Percentiles rank a stretch among this genome's conserved stretches.
Conservation (phyloP, 345 rosid species). For the Lenwebbia sp. region DNA sequence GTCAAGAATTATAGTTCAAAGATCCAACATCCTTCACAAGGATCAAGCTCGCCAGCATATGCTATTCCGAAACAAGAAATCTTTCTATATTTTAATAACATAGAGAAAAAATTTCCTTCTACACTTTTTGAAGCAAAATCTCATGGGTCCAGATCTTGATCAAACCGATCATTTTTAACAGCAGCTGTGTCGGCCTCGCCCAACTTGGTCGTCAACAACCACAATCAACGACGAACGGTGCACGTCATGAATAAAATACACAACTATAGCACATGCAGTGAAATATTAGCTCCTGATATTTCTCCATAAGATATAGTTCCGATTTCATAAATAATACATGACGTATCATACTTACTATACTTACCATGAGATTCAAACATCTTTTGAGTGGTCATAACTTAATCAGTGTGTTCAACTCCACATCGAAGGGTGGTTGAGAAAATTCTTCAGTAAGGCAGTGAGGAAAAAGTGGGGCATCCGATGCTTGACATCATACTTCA, state of each 20-base stretch:
- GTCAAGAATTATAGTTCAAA: background rate
- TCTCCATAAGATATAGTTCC: background rate
- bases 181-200: background rate
- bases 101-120: background rate
- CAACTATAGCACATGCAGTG: background rate
- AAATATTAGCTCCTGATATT: background rate
- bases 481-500: background rate
- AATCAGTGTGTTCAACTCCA: background rate
- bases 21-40: background rate
- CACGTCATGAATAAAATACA: background rate
- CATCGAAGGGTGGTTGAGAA: background rate
- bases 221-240: background rate
- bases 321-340: background rate
- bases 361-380: background rate
- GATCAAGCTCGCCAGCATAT: background rate
- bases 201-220: background rate
- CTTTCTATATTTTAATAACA: background rate
- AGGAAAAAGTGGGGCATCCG: background rate
- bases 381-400: background rate
- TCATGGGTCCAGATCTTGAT: background rate
- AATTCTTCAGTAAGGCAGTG: background rate
- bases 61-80: background rate
- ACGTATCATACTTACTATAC: background rate
- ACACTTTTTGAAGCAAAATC: background rate
- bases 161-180: background rate